Base-by-base conservation (phyloP, 768 basidiomycete genomes). In the Pisolithus tinctorius region DNA sequence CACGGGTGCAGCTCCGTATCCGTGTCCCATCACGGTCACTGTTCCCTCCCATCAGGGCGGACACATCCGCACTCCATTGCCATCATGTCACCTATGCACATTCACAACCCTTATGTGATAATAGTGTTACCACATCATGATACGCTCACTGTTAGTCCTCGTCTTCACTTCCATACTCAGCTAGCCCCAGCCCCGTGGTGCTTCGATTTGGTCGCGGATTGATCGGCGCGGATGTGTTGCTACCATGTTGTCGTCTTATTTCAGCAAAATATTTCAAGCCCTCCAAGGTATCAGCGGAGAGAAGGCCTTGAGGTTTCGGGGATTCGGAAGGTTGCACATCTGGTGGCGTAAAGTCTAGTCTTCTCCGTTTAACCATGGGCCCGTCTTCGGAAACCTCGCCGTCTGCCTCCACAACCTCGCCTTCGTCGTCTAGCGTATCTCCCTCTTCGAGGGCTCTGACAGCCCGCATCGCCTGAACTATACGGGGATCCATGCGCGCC, bases 381-480 rank as follows among this genome's bases (percentile, higher is more conserved):
- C 60, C 60, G 44, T 65, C 61, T 63, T 71, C 69, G n/a, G 46
- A 58, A 61, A 56, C 68, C 63, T 55, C 60, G 55, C 71, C 71
- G 58, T 67, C 62, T 9, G 14, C 2, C 25, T 68, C 69, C 8
- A 69, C 55, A 16, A 67, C 63, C 36, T 68, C 67, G 13, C 67
- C 71, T 2, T 67, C 66, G 10, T 71, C 71, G 6, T 70, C 69
- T 38, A 64, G 55, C n/a, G 63, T 55, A 26, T 63, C 65, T 41
- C 89, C 93, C 36, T 94, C 92, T 69, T 98, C 96, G 53, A 98
- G 66, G 10, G 93, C 91, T 39, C 92, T 78, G 20, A 98, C 79
- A 3, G 86, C 75, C 46, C 88, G 76, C 74, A 95, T 86, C 2
- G 93, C 93, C 58, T 95, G 88, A 9, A 96, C 83, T 46, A 97